Evolutionary conservation across 495 filamentous ascomycete genomes (phyloP).

Genomic region (Podospora tetraspora): DNA sequence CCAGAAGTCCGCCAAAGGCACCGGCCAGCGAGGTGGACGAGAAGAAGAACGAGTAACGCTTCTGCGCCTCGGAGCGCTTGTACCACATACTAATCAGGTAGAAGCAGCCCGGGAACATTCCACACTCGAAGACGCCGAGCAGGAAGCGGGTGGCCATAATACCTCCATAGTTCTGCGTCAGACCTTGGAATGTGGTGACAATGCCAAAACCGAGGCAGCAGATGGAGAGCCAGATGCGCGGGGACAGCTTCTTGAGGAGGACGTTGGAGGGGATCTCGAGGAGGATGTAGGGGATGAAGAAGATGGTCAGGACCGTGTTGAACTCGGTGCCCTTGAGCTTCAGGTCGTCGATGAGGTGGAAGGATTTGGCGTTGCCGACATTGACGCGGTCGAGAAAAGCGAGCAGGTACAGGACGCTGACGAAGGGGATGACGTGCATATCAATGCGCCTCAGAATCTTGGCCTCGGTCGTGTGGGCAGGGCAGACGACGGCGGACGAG

Average conservation of each 20-base stretch:
- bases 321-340: constrained; percentile 54
- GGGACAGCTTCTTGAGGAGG: constrained; percentile 72
- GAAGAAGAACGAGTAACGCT: constrained; percentile 85
- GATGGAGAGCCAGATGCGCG: constrained; percentile 71
- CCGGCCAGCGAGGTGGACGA: constrained; percentile 73
- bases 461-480: constrained; percentile 48
- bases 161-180: constrained; percentile 72
- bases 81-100: constrained; percentile 86
- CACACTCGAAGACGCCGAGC: constrained; percentile 79
- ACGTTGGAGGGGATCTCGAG: constrained; percentile 90
- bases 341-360: constrained; percentile 61
- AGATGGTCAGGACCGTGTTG: constrained; percentile 77
- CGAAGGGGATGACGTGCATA: constrained; percentile 69
- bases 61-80: constrained; percentile 76
- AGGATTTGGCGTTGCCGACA: constrained; percentile 60
- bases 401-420: constrained; percentile 77
- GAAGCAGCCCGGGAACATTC: constrained; percentile 86
- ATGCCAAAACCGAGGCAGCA: constrained; percentile 86
- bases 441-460: constrained; percentile 74
- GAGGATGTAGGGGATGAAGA: constrained; percentile 88
- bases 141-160: constrained; percentile 82
- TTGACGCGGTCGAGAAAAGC: constrained; percentile 83
- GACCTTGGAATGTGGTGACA: constrained; percentile 69
- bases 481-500: constrained; percentile 12
- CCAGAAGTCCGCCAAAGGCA: constrained; percentile 80